A percentile compares a stretch with the other conserved stretches of the same genome.
phyloP scores from a whole-genome alignment of 495 filamentous ascomycete species.

The Immersiella caudata region DNA sequence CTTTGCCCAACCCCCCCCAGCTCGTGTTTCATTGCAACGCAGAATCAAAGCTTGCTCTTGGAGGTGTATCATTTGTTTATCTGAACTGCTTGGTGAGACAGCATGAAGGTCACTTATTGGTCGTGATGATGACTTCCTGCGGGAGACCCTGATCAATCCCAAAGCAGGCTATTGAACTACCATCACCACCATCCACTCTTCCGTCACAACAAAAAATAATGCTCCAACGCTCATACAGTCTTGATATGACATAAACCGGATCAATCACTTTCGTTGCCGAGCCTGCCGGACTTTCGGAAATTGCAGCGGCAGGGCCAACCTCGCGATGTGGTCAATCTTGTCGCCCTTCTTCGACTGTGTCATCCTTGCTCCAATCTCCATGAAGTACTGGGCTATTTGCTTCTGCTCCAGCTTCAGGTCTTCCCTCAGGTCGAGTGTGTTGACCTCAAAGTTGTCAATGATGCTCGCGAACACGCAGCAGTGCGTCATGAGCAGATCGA shows the following conservation, averaged over 20 bases:
- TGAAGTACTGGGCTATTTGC: slow-evolving; percentile 68
- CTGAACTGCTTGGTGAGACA: no score
- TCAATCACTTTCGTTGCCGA: slow-evolving; percentile 21
- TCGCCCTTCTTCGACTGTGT: slow-evolving; percentile 53
- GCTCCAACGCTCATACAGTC: neutral
- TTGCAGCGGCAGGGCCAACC: slow-evolving; percentile 74
- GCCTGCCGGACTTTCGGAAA: slow-evolving; percentile 67
- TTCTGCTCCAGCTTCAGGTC: slow-evolving; percentile 77
- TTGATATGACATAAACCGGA: neutral
- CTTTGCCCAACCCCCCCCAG: neutral
- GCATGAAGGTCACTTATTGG: neutral
- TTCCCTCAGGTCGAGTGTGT: slow-evolving; percentile 72
- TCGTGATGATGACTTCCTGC: neutral
- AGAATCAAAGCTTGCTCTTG: no score
- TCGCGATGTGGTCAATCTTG: slow-evolving; percentile 61
- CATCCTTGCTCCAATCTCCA: slow-evolving; percentile 76
- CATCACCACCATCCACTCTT: no score
- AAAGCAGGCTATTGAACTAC: neutral
- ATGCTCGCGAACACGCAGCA: slow-evolving; percentile 68
- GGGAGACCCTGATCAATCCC: neutral
- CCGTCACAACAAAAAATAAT: neutral
- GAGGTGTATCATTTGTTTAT: no score
- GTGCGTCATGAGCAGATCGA: slow-evolving; percentile 67
- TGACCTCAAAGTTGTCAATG: slow-evolving; percentile 76
- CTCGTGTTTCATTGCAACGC: no score